Evolutionary conservation across 148 eudicot genomes (phyloP), one percentile per base, ranked within the genome.

Genomic region (Heliamphora exappendiculata): DNA sequence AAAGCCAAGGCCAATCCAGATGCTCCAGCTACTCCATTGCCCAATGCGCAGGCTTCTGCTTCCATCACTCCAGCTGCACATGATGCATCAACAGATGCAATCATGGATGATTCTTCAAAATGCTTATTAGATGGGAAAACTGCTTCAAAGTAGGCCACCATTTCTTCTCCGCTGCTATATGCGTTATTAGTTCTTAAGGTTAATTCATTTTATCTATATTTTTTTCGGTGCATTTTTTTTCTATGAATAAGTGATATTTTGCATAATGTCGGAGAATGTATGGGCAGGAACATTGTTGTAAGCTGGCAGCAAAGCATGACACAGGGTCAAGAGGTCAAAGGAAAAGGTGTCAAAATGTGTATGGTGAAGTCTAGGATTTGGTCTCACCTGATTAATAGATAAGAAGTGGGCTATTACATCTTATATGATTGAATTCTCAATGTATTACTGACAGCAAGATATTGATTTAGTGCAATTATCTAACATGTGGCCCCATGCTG

Each of bases 81-180:
- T 57, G 88, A 86, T 80, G 77, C 82, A 47, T 54, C 82, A 20
- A 74, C 83, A 36, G 91, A 88, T 70, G 82, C 37, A 63, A 81
- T 82, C 73, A 86, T 78, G 85, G 91, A 85, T 24, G 94, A 93
- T 37, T 76, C 85, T 72, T 73, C 86, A 19, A 91, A 86, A 80
- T 87, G 84, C 63, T 17, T 80, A 28, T 79, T 82, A 31, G 97
- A 88, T 82, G 84, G 75, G 75, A 93, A 88, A 76, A 87, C 80
- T 76, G 88, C 84, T 62, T 78, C 91, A 73, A 85, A 87, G 98
- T 93, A 82, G 47, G 75, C 37, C 1, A 55, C 64, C 26, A 42
- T 57, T 26, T 50, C 29, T 42, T 44, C 22, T 66, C 44, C 77
- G 24, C 26, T 22, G 42, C 34, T 29, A 22, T 29, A 22, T 33